phyloP scores from a whole-genome alignment of 305 asterid genomes.

The Nicotiana rustica region DNA sequence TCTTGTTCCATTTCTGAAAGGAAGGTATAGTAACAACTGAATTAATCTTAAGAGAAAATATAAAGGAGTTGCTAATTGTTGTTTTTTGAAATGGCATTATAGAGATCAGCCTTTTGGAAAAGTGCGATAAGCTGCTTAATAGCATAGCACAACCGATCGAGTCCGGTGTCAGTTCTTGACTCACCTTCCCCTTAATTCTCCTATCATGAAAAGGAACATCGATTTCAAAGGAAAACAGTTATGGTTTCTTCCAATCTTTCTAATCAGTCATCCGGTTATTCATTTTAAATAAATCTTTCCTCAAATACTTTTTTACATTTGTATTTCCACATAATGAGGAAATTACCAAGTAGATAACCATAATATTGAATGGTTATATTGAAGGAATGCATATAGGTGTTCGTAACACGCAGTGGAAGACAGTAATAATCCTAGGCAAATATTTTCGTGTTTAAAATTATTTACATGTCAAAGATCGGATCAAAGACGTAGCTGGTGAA shows the following conservation, averaged over 20 bases:
- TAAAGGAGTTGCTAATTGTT: not conserved
- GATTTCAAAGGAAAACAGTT: conserved; percentile 72
- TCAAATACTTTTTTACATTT: not conserved
- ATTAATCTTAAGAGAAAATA: not conserved
- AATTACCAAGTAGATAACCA: no score
- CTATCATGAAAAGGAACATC: conserved; percentile 71
- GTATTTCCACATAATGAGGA: no score
- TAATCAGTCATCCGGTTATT: not conserved
- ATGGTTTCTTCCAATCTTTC: conserved; percentile 15
- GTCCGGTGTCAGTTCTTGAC: conserved; percentile 98
- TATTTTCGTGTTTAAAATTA: no score
- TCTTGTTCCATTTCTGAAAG: conserved; percentile 81
- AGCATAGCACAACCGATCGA: conserved; percentile 80
- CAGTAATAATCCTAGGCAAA: no score
- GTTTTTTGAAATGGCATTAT: conserved; percentile 30
- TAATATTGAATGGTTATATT: not conserved
- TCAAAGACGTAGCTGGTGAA: no score
- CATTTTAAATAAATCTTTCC: not conserved
- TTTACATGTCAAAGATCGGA: no score
- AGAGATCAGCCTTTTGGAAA: conserved; percentile 79
- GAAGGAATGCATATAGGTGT: no score
- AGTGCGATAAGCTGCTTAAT: conserved; percentile 89
- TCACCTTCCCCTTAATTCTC: conserved; percentile 77
- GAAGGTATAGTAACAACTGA: conserved; percentile 56
- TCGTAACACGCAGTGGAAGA: no score